Evolutionary conservation across 164 flowering plant species (phyloP).

Genomic region (Stephania cephalantha): DNA sequence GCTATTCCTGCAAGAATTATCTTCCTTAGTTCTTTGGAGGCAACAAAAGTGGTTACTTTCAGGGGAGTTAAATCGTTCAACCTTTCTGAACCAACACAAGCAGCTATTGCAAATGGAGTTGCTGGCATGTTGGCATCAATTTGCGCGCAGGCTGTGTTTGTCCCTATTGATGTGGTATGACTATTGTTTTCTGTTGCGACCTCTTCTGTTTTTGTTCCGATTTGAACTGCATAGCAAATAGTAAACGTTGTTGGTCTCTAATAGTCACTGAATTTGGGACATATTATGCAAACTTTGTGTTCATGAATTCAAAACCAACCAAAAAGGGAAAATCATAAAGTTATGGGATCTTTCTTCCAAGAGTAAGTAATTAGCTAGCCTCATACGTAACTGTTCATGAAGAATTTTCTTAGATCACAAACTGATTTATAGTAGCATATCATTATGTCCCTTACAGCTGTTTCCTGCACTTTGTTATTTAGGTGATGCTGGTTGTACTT

Average conservation of each 20-base stretch:
- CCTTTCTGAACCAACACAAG: conserved; percentile 74
- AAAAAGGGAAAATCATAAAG: not conserved
- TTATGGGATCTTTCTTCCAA: not conserved
- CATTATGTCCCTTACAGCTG: not conserved
- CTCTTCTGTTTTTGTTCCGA: not conserved
- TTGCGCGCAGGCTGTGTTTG: conserved; percentile 79
- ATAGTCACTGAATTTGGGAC: not conserved
- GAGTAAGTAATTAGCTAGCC: not conserved
- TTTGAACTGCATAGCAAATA: not conserved
- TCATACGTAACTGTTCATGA: not conserved
- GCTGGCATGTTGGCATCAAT: conserved; percentile 93
- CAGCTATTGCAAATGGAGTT: conserved; percentile 89
- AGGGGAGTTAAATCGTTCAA: conserved; percentile 64
- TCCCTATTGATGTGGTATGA: conserved; percentile 95
- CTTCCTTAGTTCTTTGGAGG: conserved; percentile 86
- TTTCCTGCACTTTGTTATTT: not conserved
- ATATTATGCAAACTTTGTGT: not conserved
- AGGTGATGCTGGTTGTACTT: not conserved
- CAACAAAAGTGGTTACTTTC: conserved; percentile 76
- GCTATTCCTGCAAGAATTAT: conserved; percentile 90
- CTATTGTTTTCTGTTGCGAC: conserved; percentile 1
- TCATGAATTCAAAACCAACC: not conserved
- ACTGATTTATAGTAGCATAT: not conserved
- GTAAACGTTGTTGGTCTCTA: not conserved
- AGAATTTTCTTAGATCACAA: not conserved